Percentiles rank a stretch among this genome's conserved stretches.
phyloP scores from a whole-genome alignment of 805 yeast genomes.

The Candida stauntonica region DNA sequence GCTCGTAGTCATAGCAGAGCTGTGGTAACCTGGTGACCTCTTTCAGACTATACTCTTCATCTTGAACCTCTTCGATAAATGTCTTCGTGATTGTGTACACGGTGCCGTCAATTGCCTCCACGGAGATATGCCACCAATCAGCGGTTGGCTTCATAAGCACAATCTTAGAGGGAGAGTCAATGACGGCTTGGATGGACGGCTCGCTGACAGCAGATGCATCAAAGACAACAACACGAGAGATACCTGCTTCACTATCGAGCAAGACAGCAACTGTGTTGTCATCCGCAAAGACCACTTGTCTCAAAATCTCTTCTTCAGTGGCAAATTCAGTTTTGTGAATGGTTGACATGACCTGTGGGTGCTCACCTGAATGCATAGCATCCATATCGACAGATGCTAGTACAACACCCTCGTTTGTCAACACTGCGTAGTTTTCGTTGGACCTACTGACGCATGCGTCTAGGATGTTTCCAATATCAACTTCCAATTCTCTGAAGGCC shows the following conservation, averaged over 20 bases:
- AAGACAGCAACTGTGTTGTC: conserved; percentile 54
- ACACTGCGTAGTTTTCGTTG: conserved; percentile 54
- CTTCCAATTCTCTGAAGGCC: conserved; percentile 60
- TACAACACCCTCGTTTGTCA: conserved; percentile 43
- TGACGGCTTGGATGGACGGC: conserved; percentile 37
- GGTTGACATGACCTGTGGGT: conserved; percentile 34
- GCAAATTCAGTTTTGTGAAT: conserved; percentile 32
- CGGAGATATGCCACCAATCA: conserved; percentile 47
- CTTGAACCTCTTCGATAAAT: conserved; percentile 19
- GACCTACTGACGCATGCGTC: conserved; percentile 62
- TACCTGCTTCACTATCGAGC: conserved; percentile 42
- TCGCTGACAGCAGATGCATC: conserved; percentile 40
- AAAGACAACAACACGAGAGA: conserved; percentile 48
- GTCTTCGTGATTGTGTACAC: conserved; percentile 37
- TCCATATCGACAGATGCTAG: conserved; percentile 44
- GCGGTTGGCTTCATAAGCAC: conserved; percentile 53
- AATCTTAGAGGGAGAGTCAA: conserved; percentile 46
- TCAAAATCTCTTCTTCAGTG: conserved; percentile 40
- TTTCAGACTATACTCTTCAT: conserved; percentile 28
- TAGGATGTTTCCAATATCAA: conserved; percentile 47
- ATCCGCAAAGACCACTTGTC: conserved; percentile 60
- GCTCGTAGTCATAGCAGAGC: conserved; percentile 59
- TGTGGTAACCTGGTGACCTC: conserved; percentile 58
- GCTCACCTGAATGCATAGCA: conserved; percentile 42
- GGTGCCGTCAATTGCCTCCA: conserved; percentile 61